These are phyloP conservation scores for Fusarium nanum DNA, from an alignment of 2,329 filamentous ascomycete genomes.

Conservation along the genomic window DNA sequence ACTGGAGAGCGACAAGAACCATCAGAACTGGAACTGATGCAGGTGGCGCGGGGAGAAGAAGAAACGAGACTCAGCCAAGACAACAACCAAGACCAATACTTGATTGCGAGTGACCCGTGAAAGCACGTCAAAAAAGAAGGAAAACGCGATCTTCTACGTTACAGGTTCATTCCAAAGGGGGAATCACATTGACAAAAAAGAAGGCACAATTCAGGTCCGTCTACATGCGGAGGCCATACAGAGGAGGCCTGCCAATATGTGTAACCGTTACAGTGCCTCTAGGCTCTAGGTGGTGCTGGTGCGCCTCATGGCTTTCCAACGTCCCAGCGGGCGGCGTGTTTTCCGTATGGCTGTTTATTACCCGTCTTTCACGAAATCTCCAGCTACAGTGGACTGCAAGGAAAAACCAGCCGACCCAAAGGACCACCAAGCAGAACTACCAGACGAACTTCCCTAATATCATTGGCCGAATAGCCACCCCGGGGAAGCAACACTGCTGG, in stretches of 20 bases:
- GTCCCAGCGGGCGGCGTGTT: constrained; percentile 30
- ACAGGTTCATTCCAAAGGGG: constrained; percentile 17
- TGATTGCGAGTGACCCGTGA: background rate
- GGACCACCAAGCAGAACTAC: constrained; percentile 23
- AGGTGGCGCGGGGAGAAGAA: constrained; percentile 34
- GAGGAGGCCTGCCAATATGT: constrained; percentile 32
- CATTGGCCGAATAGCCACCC: constrained; percentile 30
- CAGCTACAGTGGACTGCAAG: background rate
- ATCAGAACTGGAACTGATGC: constrained; percentile 4
- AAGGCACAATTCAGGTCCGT: background rate
- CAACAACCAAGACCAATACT: constrained; percentile 7
- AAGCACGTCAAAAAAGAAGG: constrained; percentile 35
- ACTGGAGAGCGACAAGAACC: constrained; percentile 23
- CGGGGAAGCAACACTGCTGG: constrained; percentile 28
- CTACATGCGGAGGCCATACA: background rate
- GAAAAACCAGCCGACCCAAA: constrained; percentile 19
- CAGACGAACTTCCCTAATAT: constrained; percentile 4
- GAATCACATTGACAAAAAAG: constrained; percentile 27
- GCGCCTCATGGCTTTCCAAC: constrained; percentile 23
- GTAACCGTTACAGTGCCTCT: background rate
- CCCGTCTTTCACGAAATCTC: constrained; percentile 21
- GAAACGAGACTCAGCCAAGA: constrained; percentile 12
- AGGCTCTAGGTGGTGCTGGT: background rate
- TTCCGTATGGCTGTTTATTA: constrained; percentile 36
- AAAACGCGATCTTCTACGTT: background rate